Evolutionary conservation across 805 yeast genomes (phyloP).

Genomic region (Zygosaccharomyces lentus): DNA sequence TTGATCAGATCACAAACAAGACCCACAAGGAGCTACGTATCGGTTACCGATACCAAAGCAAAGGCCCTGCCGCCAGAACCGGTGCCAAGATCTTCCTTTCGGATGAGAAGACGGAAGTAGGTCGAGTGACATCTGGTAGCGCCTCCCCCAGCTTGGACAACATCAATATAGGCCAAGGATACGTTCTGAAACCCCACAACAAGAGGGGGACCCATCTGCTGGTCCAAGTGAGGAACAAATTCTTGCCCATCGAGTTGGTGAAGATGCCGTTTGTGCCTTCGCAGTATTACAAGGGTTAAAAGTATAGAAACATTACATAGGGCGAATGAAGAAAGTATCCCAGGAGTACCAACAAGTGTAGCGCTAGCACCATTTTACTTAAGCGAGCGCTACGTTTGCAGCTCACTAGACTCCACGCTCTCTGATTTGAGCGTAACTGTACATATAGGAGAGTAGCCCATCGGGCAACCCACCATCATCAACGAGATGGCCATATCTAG

Average conservation of each 20-base stretch:
- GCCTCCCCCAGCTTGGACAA: slow-evolving; percentile 64
- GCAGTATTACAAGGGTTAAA: slow-evolving; percentile 53
- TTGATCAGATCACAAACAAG: slow-evolving; percentile 68
- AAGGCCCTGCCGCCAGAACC: slow-evolving; percentile 92
- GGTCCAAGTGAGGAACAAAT: slow-evolving; percentile 80
- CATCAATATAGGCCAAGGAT: slow-evolving; percentile 88
- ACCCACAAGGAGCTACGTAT: slow-evolving; percentile 56
- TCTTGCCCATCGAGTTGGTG: slow-evolving; percentile 66
- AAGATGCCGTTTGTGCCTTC: slow-evolving; percentile 83
- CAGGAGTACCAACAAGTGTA: background rate
- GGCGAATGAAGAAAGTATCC: background rate
- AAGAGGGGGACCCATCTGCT: slow-evolving; percentile 71
- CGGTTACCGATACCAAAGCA: slow-evolving; percentile 56
- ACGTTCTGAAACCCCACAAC: slow-evolving; percentile 62
- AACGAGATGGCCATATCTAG: background rate
- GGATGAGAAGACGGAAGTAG: slow-evolving; percentile 51
- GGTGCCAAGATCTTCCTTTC: slow-evolving; percentile 61
- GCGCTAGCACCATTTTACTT: background rate
- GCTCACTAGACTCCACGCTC: background rate
- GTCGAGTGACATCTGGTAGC: slow-evolving; percentile 54
- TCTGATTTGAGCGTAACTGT: background rate
- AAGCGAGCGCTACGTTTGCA: background rate
- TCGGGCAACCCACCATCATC: background rate
- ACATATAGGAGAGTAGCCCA: background rate
- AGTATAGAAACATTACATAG: background rate